Percentiles rank a stretch among this genome's conserved stretches.
phyloP scores from a whole-genome alignment of 768 basidiomycete genomes.

The Mycena maculata region DNA sequence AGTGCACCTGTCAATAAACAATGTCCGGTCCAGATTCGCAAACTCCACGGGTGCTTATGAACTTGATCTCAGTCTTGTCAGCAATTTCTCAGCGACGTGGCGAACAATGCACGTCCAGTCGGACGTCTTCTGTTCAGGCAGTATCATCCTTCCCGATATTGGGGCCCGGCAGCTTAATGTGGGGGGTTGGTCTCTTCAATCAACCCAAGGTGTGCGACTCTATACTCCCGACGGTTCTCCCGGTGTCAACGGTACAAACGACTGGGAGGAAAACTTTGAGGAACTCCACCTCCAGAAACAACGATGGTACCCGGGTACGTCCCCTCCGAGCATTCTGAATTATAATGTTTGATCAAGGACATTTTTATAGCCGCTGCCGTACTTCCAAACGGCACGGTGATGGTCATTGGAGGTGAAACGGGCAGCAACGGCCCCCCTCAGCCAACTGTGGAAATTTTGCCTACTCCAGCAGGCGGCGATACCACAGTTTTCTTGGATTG shows the following conservation, averaged over 20 bases:
- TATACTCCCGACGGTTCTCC: conserved; percentile 76
- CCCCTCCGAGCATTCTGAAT: neutral
- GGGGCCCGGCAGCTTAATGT: conserved; percentile 73
- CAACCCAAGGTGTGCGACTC: conserved; percentile 78
- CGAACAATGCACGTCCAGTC: conserved; percentile 81
- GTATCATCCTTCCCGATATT: conserved; percentile 80
- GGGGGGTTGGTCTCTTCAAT: conserved; percentile 77
- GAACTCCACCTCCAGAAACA: conserved; percentile 65
- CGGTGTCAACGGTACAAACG: conserved; percentile 79
- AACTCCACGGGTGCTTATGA: conserved; percentile 87
- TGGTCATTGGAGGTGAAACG: conserved; percentile 67
- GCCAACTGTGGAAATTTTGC: conserved; percentile 79
- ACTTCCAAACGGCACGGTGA: conserved; percentile 77
- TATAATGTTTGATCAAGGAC: neutral
- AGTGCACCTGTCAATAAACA: neutral
- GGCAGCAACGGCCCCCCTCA: conserved; percentile 75
- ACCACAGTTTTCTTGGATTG: conserved; percentile 73
- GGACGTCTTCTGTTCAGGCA: conserved; percentile 85
- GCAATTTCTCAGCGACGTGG: conserved; percentile 68
- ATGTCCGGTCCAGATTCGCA: conserved; percentile 48
- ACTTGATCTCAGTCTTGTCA: conserved; percentile 69
- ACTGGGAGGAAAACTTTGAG: conserved; percentile 81
- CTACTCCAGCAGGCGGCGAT: conserved; percentile 71
- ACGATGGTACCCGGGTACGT: conserved; percentile 49
- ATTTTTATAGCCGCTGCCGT: conserved; percentile 66